A percentile compares a stretch with the other conserved stretches of the same genome.
These are phyloP conservation scores for Sporothrix pseudoabietina DNA, from an alignment of 2,329 filamentous ascomycete genomes.

Conservation along the genomic window DNA sequence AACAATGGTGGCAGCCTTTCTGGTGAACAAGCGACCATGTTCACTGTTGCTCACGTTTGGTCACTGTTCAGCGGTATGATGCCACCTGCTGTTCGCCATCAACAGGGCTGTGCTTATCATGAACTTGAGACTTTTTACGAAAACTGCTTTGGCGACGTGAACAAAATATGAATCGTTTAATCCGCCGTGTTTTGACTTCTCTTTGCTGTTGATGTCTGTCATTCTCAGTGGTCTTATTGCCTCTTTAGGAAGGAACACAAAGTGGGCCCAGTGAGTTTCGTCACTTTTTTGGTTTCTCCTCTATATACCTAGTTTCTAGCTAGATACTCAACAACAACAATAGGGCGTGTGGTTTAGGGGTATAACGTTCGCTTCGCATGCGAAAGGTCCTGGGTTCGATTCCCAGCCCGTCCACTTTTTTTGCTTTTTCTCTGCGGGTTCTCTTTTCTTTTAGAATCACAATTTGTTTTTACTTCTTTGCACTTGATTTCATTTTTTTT, in stretches of 20 bases:
- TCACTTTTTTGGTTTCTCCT: not conserved
- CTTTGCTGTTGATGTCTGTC: not conserved
- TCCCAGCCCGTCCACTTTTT: not conserved
- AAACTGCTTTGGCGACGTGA: not conserved
- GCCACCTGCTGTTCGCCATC: not conserved
- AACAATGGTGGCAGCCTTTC: not conserved
- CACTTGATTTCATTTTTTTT: not conserved
- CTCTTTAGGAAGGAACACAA: not conserved
- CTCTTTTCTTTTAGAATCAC: not conserved
- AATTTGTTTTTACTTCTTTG: not conserved
- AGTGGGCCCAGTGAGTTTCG: not conserved
- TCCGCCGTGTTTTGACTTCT: not conserved
- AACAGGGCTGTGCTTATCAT: not conserved
- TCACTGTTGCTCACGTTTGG: not conserved
- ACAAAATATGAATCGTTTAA: not conserved
- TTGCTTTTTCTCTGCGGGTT: too few species aligned
- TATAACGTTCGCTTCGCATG: constrained; percentile 23
- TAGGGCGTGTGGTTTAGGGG: constrained; percentile 21
- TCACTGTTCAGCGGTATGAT: not conserved
- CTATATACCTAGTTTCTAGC: not conserved
- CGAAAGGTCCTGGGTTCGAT: constrained; percentile 15
- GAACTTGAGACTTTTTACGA: too few species aligned
- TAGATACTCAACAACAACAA: not conserved
- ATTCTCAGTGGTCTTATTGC: not conserved
- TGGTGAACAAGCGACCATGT: not conserved